These are phyloP conservation scores for Phialophora expanda DNA, from an alignment of 2,329 filamentous ascomycete species.

Conservation along the genomic window DNA sequence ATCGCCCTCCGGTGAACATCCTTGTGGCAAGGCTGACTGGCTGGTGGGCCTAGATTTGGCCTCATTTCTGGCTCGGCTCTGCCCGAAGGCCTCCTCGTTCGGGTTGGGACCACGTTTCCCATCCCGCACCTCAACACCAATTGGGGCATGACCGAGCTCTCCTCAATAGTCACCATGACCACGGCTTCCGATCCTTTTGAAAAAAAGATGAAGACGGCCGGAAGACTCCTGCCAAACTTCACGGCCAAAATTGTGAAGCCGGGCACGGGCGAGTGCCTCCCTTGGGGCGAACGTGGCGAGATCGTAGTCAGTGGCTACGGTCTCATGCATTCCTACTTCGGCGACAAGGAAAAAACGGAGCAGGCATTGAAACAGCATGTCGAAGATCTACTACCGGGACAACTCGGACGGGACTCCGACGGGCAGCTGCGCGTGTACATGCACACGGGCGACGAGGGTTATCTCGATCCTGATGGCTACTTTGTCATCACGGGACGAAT, in stretches of 20 bases:
- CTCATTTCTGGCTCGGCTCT: conserved; percentile 19
- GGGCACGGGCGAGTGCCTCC: not conserved
- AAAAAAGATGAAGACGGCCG: conserved; percentile 75
- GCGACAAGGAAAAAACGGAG: conserved; percentile 4
- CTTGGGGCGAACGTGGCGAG: conserved; percentile 67
- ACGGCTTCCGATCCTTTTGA: conserved; percentile 72
- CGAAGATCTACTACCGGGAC: not conserved
- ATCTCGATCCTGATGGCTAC: conserved; percentile 76
- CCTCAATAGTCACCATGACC: conserved; percentile 73
- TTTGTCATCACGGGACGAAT: conserved; percentile 68
- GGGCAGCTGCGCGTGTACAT: conserved; percentile 68
- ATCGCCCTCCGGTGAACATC: not conserved
- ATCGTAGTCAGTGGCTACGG: conserved; percentile 81
- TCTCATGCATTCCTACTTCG: conserved; percentile 67
- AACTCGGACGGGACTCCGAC: not conserved
- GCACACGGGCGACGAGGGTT: conserved; percentile 86
- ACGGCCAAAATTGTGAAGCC: conserved; percentile 72
- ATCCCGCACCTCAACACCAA: conserved; percentile 14
- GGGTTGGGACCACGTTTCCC: conserved; percentile 1
- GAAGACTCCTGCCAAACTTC: conserved; percentile 80
- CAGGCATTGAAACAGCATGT: not conserved
- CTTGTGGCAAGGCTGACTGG: not conserved
- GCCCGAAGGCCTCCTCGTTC: conserved; percentile 12
- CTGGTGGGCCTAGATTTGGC: conserved; percentile 11
- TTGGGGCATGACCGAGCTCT: conserved; percentile 94